Base-by-base conservation (phyloP, 1,284 basidiomycete genomes). In the Leccinum fuscescens region DNA sequence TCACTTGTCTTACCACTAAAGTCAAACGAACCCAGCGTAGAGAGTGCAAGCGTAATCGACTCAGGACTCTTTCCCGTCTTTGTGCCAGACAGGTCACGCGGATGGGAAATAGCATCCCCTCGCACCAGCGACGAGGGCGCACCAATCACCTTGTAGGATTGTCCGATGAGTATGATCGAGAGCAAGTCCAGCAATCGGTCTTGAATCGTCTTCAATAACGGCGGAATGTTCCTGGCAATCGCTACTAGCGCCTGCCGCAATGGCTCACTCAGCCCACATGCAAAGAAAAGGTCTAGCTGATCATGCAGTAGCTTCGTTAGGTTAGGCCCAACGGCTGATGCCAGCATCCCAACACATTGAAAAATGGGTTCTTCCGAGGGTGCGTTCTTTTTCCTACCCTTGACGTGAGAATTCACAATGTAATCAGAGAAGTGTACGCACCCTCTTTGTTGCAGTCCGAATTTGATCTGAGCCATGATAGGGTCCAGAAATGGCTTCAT, bases 401-500 rank as follows among this genome's bases (percentile, higher is more conserved):
- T 14, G 54, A 62, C 58, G 62, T 69, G 56, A 57, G 65, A 27
- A 56, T 1, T 15, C 35, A 61, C 50, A 46, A 20, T 52, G 53
- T n/a, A 63, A 60, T 60, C n/a, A 44, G 11, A 9, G 52, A 20
- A 20, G 44, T 27, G 49, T 31, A 76, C 86, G 64, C 68, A 94
- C 92, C 94, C 95, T 74, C 92, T 81, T 69, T 86, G 85, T 69
- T 92, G 88, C 39, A 99, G 76, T 20, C 93, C 94, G 62, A 88
- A 83, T 75, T 98, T 98, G 71, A 98, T 93, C 60, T 94, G 90
- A 55, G 80, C 78, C 85, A 99, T 92, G 61, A 98, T 93, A 3
- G 90, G 86, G 63, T 99, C 96, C 53, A 99, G 84, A 76, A 98
- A 99, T 1, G 90, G 89, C 70, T 96, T 94, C 92, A 99, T 98